Evolutionary conservation across 805 yeast genomes (phyloP).

Genomic region (Myxozyma kluyveri): DNA sequence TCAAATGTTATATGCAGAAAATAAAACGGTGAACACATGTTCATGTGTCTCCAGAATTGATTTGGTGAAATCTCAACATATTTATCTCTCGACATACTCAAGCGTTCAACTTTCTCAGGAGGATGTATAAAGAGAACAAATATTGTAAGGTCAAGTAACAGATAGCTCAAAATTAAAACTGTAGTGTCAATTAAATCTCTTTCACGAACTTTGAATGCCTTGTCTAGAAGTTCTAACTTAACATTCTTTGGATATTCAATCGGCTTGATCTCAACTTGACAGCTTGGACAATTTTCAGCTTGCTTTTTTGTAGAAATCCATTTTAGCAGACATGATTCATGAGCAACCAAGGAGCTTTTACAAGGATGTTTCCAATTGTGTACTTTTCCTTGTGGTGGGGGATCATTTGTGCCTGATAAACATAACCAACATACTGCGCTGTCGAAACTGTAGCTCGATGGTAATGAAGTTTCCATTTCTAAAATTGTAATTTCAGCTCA

Average conservation of each 20-base stretch:
- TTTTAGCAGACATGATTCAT: conserved; percentile 45
- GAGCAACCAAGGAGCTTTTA: conserved; percentile 47
- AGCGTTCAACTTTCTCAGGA: conserved; percentile 22
- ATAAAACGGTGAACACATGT: no score
- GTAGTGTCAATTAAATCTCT: not conserved
- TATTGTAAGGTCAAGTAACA: conserved; percentile 13
- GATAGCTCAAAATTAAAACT: no score
- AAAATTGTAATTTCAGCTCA: no score
- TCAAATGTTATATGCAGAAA: conserved; percentile 7
- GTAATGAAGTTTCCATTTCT: no score
- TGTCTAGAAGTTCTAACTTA: not conserved
- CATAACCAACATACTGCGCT: conserved; percentile 43
- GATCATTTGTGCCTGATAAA: conserved; percentile 38
- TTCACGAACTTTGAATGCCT: not conserved
- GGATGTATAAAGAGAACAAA: conserved; percentile 35
- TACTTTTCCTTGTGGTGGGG: conserved; percentile 36
- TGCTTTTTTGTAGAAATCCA: conserved; percentile 37
- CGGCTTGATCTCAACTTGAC: conserved; percentile 13
- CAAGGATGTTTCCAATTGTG: conserved; percentile 49
- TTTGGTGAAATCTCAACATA: no score
- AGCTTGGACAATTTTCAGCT: conserved; percentile 21
- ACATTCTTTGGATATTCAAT: not conserved
- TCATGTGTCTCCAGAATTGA: no score
- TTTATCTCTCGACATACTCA: no score
- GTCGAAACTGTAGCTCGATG: no score